These are phyloP conservation scores for Ramaria rubella DNA, from an alignment of 768 basidiomycete species.

Conservation along the genomic window DNA sequence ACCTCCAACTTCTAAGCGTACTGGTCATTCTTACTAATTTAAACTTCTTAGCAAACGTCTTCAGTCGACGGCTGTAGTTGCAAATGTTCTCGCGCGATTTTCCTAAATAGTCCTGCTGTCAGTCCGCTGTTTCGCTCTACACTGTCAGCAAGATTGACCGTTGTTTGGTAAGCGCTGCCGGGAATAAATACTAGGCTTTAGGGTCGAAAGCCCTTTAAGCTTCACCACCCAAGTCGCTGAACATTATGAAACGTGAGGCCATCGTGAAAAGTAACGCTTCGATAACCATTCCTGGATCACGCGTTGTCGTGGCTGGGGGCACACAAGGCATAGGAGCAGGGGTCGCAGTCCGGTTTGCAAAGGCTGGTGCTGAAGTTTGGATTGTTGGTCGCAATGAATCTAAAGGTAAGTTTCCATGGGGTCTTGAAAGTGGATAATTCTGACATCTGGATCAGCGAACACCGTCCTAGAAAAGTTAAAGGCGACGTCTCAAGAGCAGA, in stretches of 20 bases:
- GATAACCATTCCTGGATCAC: background rate
- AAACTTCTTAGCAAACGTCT: no score
- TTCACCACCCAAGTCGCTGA: no score
- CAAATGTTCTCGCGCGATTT: no score
- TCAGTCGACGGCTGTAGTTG: no score
- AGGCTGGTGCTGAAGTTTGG: constrained; percentile 10
- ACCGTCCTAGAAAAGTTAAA: background rate
- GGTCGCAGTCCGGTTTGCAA: constrained; percentile 40
- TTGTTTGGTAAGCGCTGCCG: no score
- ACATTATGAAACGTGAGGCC: background rate
- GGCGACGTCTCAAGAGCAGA: constrained; percentile 4
- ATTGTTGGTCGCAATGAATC: constrained; percentile 8
- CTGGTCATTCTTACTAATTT: no score
- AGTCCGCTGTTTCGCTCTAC: no score
- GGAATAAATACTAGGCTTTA: background rate
- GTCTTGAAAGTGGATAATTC: background rate
- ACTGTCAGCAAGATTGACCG: no score
- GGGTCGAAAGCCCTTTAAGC: no score
- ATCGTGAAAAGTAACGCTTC: background rate
- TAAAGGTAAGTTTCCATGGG: constrained; percentile 4
- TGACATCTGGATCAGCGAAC: background rate
- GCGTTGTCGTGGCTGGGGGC: constrained; percentile 25
- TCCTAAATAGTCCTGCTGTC: no score
- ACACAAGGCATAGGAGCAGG: constrained; percentile 35
- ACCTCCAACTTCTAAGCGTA: no score